Base-by-base conservation (phyloP, 2,329 filamentous ascomycete genomes). In the Aspergillus proliferans region DNA sequence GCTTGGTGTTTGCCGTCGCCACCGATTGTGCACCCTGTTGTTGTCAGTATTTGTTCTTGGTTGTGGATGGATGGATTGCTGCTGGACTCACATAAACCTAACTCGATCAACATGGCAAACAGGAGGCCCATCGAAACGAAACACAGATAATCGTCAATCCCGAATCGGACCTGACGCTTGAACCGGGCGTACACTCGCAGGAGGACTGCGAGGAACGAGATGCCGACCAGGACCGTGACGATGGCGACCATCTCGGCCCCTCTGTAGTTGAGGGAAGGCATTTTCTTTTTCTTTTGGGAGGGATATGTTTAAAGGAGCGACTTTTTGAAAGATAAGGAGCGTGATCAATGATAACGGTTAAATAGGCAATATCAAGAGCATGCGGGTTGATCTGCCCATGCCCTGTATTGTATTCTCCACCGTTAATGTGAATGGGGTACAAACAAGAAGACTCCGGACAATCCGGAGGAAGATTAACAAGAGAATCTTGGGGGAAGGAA, bases 91-190 rank as follows among this genome's bases (percentile, higher is more conserved):
- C 64, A 67, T 28, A 67, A 42, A 22, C 56, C 40, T 43, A 67
- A 41, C 47, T 67, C 62, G 28, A 65, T 49, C 26, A 65, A 45
- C 64, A 67, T 67, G 4, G 49, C 59, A 43, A 65, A 46, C 22
- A 67, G 47, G 8, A 66, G 51, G 18, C 57, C 43, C 43, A 61
- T 57, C 6, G 62, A 61, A 0, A 56, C 3, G 15, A 63, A 52
- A 43, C 58, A 62, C 12, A 67, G 57, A 45, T 66, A 65, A 47
- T 67, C 63, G 52, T 67, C 62, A n/a, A 62, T 19, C 0, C 60
- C 63, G 28, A 67, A 60, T 6, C 49, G 48, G 8, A 67, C 61
- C 54, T 60, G 56, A 24, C 63, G 56, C 38, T 56, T 60, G 4
- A 62, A 30, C 12, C 64, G 59, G 41, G 64, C 64, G 26, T 60